Percentiles rank a stretch among this genome's conserved stretches.
Conservation (phyloP, 306 rosid genomes). For the Lupinus albus region DNA sequence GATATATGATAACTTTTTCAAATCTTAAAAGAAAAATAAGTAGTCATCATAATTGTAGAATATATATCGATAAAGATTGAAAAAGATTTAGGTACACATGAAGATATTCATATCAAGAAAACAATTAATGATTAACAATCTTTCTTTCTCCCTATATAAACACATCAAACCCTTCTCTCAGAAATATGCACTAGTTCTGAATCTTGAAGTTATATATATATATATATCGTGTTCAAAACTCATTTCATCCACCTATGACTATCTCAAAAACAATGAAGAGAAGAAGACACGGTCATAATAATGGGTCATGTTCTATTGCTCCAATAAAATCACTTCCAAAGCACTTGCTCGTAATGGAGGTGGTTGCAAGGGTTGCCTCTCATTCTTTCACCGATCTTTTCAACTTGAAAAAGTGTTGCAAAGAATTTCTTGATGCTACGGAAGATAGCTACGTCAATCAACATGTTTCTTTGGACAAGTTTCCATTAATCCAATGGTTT, state of each 20-base stretch:
- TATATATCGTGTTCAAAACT: no score
- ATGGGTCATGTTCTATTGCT: no score
- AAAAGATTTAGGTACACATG: no score
- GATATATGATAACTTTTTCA: no score
- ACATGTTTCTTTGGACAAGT: slow-evolving; percentile 7
- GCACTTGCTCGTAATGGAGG: slow-evolving; percentile 25
- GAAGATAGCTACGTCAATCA: slow-evolving; percentile 5
- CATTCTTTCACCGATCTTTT: slow-evolving; percentile 30
- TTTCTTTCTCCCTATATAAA: no score
- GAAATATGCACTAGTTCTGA: no score
- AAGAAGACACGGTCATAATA: not conserved
- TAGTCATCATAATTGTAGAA: no score
- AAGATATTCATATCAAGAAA: no score
- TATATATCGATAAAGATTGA: no score
- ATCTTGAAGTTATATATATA: no score
- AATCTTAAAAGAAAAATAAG: no score
- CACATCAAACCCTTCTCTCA: not conserved
- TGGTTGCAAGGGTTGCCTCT: slow-evolving; percentile 30
- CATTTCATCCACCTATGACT: not conserved
- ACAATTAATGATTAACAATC: not conserved
- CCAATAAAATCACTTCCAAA: slow-evolving; percentile 21
- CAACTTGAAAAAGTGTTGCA: slow-evolving; percentile 29
- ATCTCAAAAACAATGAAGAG: not conserved
- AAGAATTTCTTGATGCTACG: slow-evolving; percentile 14
- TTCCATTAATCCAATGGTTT: slow-evolving; percentile 14